Conservation (phyloP, 116 monocot species). For the Posidonia oceanica region DNA sequence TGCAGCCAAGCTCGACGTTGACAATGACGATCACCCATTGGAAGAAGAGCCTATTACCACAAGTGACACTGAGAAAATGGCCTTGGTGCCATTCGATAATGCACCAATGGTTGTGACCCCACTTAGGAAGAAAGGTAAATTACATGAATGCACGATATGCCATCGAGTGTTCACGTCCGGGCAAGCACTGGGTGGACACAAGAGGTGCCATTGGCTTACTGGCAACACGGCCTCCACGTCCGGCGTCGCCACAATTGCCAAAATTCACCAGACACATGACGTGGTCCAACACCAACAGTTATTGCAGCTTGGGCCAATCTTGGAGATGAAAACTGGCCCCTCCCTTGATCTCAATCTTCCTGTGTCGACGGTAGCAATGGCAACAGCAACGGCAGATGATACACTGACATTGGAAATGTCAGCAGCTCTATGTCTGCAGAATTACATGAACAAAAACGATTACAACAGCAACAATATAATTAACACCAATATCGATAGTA, state of each 20-base stretch:
- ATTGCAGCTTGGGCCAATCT: conserved; percentile 2
- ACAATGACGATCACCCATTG: not conserved
- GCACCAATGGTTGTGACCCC: conserved; percentile 14
- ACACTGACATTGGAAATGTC: conserved; percentile 8
- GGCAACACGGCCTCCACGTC: conserved; percentile 4
- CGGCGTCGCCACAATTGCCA: not conserved
- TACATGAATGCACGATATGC: conserved; percentile 74
- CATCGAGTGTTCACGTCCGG: conserved; percentile 62
- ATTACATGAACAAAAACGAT: not conserved
- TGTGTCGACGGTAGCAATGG: conserved; percentile 10
- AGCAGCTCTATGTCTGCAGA: conserved; percentile 3
- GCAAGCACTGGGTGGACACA: conserved; percentile 92
- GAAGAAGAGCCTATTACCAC: not conserved
- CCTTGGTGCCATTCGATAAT: conserved; percentile 28
- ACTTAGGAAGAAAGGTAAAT: conserved; percentile 43
- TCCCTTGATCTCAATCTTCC: conserved; percentile 51
- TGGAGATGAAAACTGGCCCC: conserved; percentile 23
- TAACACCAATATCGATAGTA: too few relatives aligned
- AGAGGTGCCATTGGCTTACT: conserved; percentile 75
- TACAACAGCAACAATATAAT: too few relatives aligned
- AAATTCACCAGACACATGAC: not conserved
- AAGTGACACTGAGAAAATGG: conserved; percentile 8
- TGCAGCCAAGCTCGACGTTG: conserved; percentile 36
- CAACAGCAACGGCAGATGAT: not conserved
- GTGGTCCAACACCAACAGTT: conserved; percentile 5